phyloP scores from a whole-genome alignment of 257 asterid species.

The Leptodermis oblonga region DNA sequence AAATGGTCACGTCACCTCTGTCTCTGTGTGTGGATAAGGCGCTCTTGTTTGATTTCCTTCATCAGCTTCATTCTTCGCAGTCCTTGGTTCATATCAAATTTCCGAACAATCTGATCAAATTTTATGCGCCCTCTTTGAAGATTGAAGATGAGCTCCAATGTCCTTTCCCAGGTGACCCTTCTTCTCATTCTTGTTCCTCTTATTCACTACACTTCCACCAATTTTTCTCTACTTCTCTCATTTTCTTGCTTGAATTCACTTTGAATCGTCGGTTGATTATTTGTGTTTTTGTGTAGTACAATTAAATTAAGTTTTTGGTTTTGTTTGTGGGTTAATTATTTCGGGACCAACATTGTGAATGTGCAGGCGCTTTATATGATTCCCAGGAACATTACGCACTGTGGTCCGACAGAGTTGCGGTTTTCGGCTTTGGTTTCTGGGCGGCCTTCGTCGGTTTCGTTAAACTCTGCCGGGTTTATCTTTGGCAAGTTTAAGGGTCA shows the following conservation, averaged over 20 bases:
- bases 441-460: conserved; percentile 34
- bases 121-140: not conserved
- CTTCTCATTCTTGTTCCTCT: not conserved
- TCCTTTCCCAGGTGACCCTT: conserved; percentile 29
- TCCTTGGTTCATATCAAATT: not conserved
- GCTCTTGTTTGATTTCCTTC: not conserved
- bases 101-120: not conserved
- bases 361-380: conserved; percentile 51
- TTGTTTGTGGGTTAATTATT: too few relatives aligned
- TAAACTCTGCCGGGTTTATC: conserved; percentile 17
- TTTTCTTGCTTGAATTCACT: conserved; percentile 2
- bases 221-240: not conserved
- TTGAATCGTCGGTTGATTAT: not conserved
- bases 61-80: conserved; percentile 17
- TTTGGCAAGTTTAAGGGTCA: conserved; percentile 26
- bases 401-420: conserved; percentile 36
- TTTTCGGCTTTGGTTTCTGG: conserved; percentile 35
- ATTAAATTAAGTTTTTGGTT: too few relatives aligned
- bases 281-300: not conserved
- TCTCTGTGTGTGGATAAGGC: conserved; percentile 2
- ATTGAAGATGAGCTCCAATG: conserved; percentile 37
- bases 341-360: too few relatives aligned
- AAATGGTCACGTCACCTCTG: not conserved
- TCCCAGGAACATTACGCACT: conserved; percentile 37
- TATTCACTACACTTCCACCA: not conserved